phyloP scores from a whole-genome alignment of 2,329 filamentous ascomycete species.

The Akanthomyces uredinophilus region DNA sequence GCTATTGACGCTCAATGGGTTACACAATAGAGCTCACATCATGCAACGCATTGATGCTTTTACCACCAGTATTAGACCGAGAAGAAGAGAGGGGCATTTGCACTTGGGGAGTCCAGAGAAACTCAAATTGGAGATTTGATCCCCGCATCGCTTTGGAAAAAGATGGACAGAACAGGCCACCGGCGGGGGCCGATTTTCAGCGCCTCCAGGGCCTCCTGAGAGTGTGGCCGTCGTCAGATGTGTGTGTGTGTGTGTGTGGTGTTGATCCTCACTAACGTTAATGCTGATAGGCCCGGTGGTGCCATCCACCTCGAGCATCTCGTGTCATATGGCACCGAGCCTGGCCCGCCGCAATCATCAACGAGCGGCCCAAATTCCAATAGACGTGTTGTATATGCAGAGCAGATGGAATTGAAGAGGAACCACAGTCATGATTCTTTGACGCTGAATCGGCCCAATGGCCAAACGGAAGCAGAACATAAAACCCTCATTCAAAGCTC shows the following conservation, averaged over 20 bases:
- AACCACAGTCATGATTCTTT: background rate
- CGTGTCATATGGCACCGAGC: background rate
- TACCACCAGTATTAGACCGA: too few relatives aligned
- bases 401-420: background rate
- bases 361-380: background rate
- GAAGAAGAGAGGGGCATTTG: too few relatives aligned
- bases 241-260: background rate
- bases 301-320: conserved; percentile 1
- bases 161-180: background rate
- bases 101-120: background rate
- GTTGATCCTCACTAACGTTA: background rate
- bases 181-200: background rate
- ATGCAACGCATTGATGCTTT: too few relatives aligned
- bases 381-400: too few relatives aligned
- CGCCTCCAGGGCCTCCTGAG: background rate
- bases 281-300: background rate
- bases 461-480: background rate
- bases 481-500: background rate
- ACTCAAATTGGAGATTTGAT: background rate
- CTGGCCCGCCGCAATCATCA: background rate
- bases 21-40: too few relatives aligned
- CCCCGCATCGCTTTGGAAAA: background rate
- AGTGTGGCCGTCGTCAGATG: background rate
- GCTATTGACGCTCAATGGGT: too few relatives aligned
- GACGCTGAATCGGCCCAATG: background rate